These are phyloP conservation scores for Ustilago hordei DNA, from an alignment of 1,284 basidiomycete genomes.

Conservation along the genomic window DNA sequence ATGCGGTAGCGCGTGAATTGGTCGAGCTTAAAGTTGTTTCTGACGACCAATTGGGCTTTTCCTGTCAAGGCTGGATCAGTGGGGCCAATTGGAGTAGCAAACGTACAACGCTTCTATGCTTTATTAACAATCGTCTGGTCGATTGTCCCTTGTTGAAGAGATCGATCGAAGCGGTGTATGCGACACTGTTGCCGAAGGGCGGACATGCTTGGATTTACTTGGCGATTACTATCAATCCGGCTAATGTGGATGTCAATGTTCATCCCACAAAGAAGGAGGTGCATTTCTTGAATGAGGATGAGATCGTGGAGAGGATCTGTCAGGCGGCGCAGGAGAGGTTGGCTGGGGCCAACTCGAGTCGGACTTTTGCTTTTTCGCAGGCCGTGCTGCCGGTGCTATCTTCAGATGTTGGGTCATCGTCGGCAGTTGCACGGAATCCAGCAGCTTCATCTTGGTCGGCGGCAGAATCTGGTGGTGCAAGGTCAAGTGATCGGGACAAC, in stretches of 20 bases:
- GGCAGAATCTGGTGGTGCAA: not conserved
- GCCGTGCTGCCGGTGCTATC: conserved; percentile 38
- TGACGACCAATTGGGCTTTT: conserved; percentile 44
- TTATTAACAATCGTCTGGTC: conserved; percentile 96
- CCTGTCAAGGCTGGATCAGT: conserved; percentile 79
- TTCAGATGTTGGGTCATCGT: conserved; percentile 10
- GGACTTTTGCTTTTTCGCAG: conserved; percentile 59
- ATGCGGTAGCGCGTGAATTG: conserved; percentile 83
- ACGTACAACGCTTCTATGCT: conserved; percentile 86
- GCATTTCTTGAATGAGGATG: conserved; percentile 92
- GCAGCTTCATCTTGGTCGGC: not conserved
- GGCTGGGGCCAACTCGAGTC: conserved; percentile 59
- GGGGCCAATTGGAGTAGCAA: conserved; percentile 90
- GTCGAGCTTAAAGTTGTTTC: conserved; percentile 71
- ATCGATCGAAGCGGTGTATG: conserved; percentile 88
- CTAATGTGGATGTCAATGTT: conserved; percentile 94
- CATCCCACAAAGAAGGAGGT: conserved; percentile 98
- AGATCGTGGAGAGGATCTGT: conserved; percentile 84
- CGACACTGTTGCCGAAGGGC: conserved; percentile 88
- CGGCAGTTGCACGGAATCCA: not conserved
- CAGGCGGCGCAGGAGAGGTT: conserved; percentile 42
- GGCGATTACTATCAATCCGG: conserved; percentile 85
- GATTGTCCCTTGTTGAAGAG: conserved; percentile 89
- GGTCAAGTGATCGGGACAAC: not conserved
- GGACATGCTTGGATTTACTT: conserved; percentile 91